Base-by-base conservation (phyloP, 1,139 yeast genomes). In the Nadsonia commutata region DNA sequence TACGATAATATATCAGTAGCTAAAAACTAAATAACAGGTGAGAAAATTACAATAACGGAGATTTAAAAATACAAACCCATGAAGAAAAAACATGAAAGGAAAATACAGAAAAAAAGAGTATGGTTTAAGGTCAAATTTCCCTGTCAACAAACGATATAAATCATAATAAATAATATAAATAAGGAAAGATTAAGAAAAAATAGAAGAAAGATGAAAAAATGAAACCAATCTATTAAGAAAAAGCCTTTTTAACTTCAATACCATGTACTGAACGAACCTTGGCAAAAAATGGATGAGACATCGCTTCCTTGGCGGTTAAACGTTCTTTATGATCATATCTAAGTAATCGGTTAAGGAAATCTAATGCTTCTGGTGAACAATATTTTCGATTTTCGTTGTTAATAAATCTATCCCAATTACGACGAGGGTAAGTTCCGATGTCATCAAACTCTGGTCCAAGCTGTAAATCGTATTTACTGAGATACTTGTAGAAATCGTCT, bases 281-380 rank as follows among this genome's bases (percentile, higher is more conserved):
- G 39, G 53, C 58, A 56, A 79, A 79, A 52, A 76, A 82, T 2
- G 79, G 72, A 63, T 88, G 96, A 8, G 66, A 76, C 93, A 88
- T 79, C 13, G 96, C 95, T 61, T 88, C 96, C 59, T 72, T 74
- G 3, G 96, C 95, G 7, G 96, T 86, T 45, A 86, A 70, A 57
- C 97, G 74, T 59, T 81, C 56, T 57, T 83, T 94, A 57, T 88
- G 97, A 58, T 88, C 97, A 56, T 84, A 88, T 50, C 84, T 72
- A 53, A 88, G 68, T 51, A 88, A 64, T 46, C 77, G 71, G 58
- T 84, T 94, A 51, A 88, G 71, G 49, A 88, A 71, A 58, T 85
- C 94, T 51, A 85, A 66, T 41, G 83, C 75, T 45, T 80, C 86
- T 4, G 67, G 66, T 40, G 78, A 74, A 18, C 82, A 74, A 49